Evolutionary conservation across 108 stramenopile species (phyloP), one percentile per base, ranked within the genome.

Genomic region (Seminavis robusta): DNA sequence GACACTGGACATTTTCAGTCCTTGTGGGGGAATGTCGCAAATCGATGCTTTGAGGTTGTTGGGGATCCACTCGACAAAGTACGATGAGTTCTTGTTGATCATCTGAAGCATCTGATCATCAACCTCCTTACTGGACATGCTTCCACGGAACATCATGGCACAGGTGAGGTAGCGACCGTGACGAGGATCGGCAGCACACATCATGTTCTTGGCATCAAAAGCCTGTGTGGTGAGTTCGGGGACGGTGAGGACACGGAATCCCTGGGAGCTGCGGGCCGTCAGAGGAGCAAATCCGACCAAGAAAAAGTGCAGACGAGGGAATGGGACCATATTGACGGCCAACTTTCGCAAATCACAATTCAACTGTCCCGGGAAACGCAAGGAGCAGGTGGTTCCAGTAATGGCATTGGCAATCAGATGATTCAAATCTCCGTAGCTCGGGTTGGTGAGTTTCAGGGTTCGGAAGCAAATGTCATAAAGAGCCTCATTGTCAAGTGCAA

Each of bases 1-100:
- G 40, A 90, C 89, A 61, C 78, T 77, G 26, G 93, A 84, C 90
- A 89, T 94, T 68, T 84, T 88, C 59, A 98, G 74, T 40, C 97
- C 97, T 80, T 83, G 88, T 46, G 95, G 97, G 6, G 97, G 97
- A 48, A 98, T 92, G 86, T 98, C 95, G 63, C 97, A 98, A 60
- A 98, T 95, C 46, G 95, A 96, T 26, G 95, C 93, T 92, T 98
- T 98, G 64, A 98, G 82, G 87, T 98, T 98, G 87, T 98, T 97
- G 54, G 97, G 97, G 74, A 98, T 98, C 97, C 97, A 98, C 67
- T 98, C 97, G 27, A 98, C 97, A 73, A 98, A 98, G 91, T 95
- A 96, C 24, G 93, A 94, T 11, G 92, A 91, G 84, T 98, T 96
- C 92, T 97, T 98, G 96, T 84, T 97, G 51, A 94, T 85, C 63